Evolutionary conservation across 2,329 filamentous ascomycete genomes (phyloP).

Genomic region (Alternaria angustiovoidea): DNA sequence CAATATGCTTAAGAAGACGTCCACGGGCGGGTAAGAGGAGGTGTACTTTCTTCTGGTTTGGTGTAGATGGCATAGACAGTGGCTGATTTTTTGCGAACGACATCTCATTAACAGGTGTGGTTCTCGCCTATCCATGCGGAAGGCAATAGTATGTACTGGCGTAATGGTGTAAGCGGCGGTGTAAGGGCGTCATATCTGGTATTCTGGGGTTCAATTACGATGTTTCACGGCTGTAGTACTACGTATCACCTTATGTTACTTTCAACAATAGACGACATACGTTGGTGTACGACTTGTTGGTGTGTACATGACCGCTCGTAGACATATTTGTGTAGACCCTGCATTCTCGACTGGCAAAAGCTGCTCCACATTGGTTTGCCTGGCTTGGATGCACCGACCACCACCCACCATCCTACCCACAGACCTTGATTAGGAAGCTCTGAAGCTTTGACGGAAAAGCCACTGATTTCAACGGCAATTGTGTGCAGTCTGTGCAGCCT

Average conservation of each 20-base stretch:
- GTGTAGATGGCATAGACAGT: conserved; percentile 34
- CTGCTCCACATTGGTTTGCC: conserved; percentile 17
- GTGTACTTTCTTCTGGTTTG: conserved; percentile 1
- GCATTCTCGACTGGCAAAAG: conserved; percentile 9
- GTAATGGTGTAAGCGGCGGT: conserved; percentile 30
- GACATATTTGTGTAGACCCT: conserved; percentile 7
- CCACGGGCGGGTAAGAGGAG: background rate
- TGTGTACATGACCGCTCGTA: background rate
- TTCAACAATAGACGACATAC: conserved; percentile 14
- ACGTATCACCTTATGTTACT: conserved; percentile 6
- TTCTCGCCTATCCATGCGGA: conserved; percentile 9
- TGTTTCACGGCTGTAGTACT: conserved; percentile 10
- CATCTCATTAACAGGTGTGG: conserved; percentile 1
- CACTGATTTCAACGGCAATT: conserved; percentile 35
- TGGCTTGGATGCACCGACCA: conserved; percentile 30
- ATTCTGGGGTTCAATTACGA: conserved; percentile 4
- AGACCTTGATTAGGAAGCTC: conserved; percentile 45
- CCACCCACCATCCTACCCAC: conserved; percentile 14
- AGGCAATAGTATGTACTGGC: conserved; percentile 36
- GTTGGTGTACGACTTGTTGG: background rate
- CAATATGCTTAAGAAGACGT: conserved; percentile 1
- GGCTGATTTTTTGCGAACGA: conserved; percentile 10
- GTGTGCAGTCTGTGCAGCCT: conserved; percentile 18
- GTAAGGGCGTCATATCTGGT: conserved; percentile 33
- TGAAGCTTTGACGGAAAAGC: conserved; percentile 44